Evolutionary conservation across 371 early-diverging fungal genomes (phyloP).

Genomic region (Umbelopsis sp.): DNA sequence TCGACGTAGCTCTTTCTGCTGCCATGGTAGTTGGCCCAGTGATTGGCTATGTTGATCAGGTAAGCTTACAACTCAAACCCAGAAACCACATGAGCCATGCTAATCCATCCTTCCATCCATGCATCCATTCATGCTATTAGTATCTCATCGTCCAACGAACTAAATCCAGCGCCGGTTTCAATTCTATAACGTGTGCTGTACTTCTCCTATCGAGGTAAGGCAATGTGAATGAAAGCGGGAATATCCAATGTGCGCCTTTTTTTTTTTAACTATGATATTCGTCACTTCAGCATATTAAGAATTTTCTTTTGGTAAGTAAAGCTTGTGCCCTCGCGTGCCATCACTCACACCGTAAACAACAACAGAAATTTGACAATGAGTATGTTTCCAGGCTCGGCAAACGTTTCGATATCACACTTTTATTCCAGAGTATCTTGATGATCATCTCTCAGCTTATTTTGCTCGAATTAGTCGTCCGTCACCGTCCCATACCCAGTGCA

Average conservation of each 20-base stretch:
- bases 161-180: conserved; percentile 42
- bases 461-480: conserved; percentile 48
- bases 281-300: conserved; percentile 49
- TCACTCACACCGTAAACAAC: not conserved
- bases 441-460: conserved; percentile 58
- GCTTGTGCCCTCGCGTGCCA: not conserved
- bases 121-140: not conserved
- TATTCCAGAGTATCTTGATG: conserved; percentile 66
- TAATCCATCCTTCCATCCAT: not conserved
- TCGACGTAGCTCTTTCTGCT: conserved; percentile 25
- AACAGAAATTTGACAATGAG: not conserved
- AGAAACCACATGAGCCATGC: not conserved
- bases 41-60: conserved; percentile 44
- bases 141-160: conserved; percentile 34
- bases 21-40: conserved; percentile 43
- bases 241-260: not conserved
- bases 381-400: conserved; percentile 45
- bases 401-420: conserved; percentile 60
- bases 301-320: conserved; percentile 60
- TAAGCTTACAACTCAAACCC: conserved; percentile 14
- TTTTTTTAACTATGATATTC: not conserved
- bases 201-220: conserved; percentile 42
- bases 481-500: conserved; percentile 26
- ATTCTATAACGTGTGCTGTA: conserved; percentile 40
- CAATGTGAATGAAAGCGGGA: not conserved